Conservation (phyloP, 83 land plant species). For the Picea engelmannii region DNA sequence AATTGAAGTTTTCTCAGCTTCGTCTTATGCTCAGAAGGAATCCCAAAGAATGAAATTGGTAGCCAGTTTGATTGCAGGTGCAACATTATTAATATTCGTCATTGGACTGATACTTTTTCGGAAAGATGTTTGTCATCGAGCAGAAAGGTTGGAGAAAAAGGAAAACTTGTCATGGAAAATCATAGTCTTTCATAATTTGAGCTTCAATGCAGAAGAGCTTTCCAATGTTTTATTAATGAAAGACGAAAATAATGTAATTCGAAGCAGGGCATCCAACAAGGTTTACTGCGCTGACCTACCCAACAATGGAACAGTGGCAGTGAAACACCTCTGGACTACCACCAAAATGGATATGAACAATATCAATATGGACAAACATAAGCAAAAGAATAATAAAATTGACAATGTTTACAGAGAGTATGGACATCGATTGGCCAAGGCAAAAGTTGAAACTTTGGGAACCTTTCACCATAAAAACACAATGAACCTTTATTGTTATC, state of each 20-base stretch:
- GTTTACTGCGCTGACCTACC: slow-evolving; percentile 56
- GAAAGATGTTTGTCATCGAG: no score
- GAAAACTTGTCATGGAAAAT: not conserved
- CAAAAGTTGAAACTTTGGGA: not conserved
- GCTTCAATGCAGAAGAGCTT: not conserved
- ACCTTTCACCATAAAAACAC: slow-evolving; percentile 18
- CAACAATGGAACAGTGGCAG: slow-evolving; percentile 45
- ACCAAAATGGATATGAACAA: not conserved
- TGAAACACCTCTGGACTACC: not conserved
- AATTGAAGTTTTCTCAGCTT: no score
- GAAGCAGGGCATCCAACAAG: not conserved
- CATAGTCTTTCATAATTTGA: not conserved
- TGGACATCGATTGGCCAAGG: not conserved
- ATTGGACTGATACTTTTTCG: no score
- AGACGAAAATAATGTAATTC: not conserved
- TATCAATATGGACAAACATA: slow-evolving; percentile 5
- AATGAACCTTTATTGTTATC: slow-evolving; percentile 43
- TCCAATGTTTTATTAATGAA: not conserved
- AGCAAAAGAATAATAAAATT: slow-evolving; percentile 8
- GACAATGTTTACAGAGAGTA: not conserved
- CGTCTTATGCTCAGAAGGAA: no score
- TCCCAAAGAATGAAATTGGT: no score
- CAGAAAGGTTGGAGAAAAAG: not conserved
- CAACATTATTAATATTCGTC: no score
- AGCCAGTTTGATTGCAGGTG: no score